Base-by-base conservation (phyloP, 148 eudicot species). In the Chenopodium album region DNA sequence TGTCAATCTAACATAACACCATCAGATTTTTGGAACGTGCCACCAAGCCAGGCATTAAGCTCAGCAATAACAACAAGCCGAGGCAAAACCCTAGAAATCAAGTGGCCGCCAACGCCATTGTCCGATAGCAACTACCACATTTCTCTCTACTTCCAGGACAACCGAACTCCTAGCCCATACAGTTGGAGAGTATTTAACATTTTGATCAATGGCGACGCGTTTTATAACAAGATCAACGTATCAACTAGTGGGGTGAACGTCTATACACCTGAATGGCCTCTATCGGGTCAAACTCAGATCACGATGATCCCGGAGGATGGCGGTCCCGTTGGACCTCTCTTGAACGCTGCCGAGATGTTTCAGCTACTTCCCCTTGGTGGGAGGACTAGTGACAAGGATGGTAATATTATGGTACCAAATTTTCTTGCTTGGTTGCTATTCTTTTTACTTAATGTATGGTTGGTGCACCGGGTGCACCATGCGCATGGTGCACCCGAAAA, bases 141-240 rank as follows among this genome's bases (percentile, higher is more conserved):
- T 4, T 88, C 94, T 1, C 89, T 96, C 5, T 96, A 96, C 85
- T 96, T 96, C 76, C 99, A 96, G 60, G 99, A 96, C 46, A 90
- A 88, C 28, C 86, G 99, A 3, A 85, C 56, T 41, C 92, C 92
- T 22, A 89, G 98, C 80, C 93, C 99, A 1, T 88, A 82, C 31
- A 94, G 94, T 80, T 96, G 98, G 99, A 84, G 99, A 85, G 92
- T 91, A 1, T 96, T 96, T 73, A 89, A 83, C 67, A 87, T 96
- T 1, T 16, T 84, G 6, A 37, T 96, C 8, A 94, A 94, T 34
- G 93, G 90, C 0, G 80, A 83, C 22, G 71, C 71, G 1, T 96
- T 94, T 78, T 94, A 79, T 68, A 47, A 78, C 1, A 66, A 84
- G 32, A 59, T 94, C 26, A 96, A 96, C 77, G 97, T 85, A 59